Base-by-base conservation (phyloP, 768 basidiomycete genomes). In the Mycena capillaripes region DNA sequence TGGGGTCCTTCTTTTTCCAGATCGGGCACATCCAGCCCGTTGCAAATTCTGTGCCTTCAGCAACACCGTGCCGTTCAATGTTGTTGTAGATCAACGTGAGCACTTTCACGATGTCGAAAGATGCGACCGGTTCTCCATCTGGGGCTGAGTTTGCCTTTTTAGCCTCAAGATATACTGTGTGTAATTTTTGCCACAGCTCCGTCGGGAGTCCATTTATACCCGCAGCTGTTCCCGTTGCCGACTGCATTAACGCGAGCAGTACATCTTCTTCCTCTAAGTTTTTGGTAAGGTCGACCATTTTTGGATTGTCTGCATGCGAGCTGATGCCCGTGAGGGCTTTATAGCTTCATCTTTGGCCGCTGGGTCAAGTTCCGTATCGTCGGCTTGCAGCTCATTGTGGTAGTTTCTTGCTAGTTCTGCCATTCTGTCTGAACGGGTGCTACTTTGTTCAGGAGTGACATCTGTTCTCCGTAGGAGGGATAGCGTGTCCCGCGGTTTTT, bases 311-410 rank as follows among this genome's bases (percentile, higher is more conserved):
- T 48, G 11, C 46, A 16, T 29, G 42, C 1, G 32, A 34, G 32
- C 6, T 25, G 12, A 63, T 50, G 21, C 46, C 30, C 25, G 36
- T 5, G 5, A 58, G 57, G 1, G 40, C 57, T 7, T 38, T n/a
- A 58, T 38, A 4, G 34, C 23, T 6, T 3, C n/a, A 12, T 25
- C n/a, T 23, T 69, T 69, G 4, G 21, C 11, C 1, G 9, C 29
- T 2, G 25, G 44, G 36, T 69, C 67, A 16, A 11, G 5, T n/a
- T 60, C 67, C 1, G 67, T 29, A 1, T 19, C 56, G 36, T 68
- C 67, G 23, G 2, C 11, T 25, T 69, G 66, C 1, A 60, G 57
- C n/a, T 61, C 58, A 12, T 50, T 34, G 21, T 69, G 48, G 46
- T 61, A 69, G 23, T 50, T 34, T 5, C 67, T 7, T n/a, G 40